phyloP scores from a whole-genome alignment of 2,329 filamentous ascomycete genomes.

The Dendrostoma leiphaemia region DNA sequence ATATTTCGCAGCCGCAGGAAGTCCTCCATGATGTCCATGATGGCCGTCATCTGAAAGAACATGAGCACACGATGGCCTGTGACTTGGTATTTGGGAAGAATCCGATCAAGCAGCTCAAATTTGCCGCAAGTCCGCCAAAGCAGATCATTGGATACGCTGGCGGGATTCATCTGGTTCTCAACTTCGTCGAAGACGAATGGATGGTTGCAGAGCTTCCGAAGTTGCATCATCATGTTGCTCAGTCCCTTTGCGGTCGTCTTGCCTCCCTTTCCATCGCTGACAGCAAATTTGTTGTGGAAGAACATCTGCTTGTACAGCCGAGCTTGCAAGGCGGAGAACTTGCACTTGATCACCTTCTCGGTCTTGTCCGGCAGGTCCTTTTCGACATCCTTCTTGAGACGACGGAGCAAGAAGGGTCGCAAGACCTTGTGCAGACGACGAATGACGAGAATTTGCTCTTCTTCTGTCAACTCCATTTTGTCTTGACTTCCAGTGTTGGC shows the following conservation, averaged over 20 bases:
- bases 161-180: slow-evolving; percentile 96
- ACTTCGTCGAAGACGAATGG: slow-evolving; percentile 98
- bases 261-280: slow-evolving; percentile 92
- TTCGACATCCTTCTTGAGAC: slow-evolving; percentile 99
- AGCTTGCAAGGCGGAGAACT: slow-evolving; percentile 90
- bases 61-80: slow-evolving; percentile 95
- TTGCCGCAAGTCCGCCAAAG: slow-evolving; percentile 96
- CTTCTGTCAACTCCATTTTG: slow-evolving; percentile 98
- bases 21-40: slow-evolving; percentile 99
- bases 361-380: slow-evolving; percentile 99
- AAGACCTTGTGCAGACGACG: slow-evolving; percentile 97
- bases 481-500: slow-evolving; percentile 97
- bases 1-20: slow-evolving; percentile 83
- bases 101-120: slow-evolving; percentile 89
- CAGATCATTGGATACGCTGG: slow-evolving; percentile 83
- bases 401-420: slow-evolving; percentile 92
- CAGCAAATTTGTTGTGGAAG: slow-evolving; percentile 89
- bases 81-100: slow-evolving; percentile 88
- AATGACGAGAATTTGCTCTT: slow-evolving; percentile 98
- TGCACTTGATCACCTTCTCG: slow-evolving; percentile 98
- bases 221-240: slow-evolving; percentile 99
- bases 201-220: slow-evolving; percentile 98
- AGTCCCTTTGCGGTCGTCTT: slow-evolving; percentile 92
- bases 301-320: slow-evolving; percentile 98
- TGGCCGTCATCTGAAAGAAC: slow-evolving; percentile 99